A percentile compares a stretch with the other conserved stretches of the same genome.
These are phyloP conservation scores for Agaricus sinodeliciosus DNA, from an alignment of 768 basidiomycete genomes.

Conservation along the genomic window DNA sequence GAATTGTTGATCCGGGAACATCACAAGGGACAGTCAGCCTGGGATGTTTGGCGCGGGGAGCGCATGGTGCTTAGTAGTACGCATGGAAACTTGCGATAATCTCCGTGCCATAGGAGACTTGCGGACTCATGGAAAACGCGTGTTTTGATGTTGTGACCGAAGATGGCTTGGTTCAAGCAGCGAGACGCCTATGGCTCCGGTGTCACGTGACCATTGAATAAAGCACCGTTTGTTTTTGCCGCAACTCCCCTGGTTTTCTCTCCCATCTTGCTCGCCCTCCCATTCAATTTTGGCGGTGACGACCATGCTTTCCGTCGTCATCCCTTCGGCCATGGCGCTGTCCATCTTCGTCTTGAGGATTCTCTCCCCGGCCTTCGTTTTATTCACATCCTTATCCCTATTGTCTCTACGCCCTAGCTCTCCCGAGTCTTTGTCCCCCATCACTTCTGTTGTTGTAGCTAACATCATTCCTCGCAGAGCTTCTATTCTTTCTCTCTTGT, in stretches of 20 bases:
- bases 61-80: too few species aligned
- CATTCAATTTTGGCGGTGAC: constrained; percentile 14
- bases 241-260: constrained; percentile 8
- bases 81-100: too few species aligned
- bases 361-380: constrained; percentile 60
- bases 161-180: background rate
- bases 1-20: too few species aligned
- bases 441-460: constrained; percentile 73
- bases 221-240: constrained; percentile 3
- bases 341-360: constrained; percentile 55
- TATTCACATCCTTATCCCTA: constrained; percentile 57
- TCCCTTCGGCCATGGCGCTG: constrained; percentile 12
- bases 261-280: constrained; percentile 3
- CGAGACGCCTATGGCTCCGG: background rate
- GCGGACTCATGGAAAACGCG: constrained; percentile 1
- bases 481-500: constrained; percentile 65
- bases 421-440: constrained; percentile 52
- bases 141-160: constrained; percentile 4
- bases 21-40: too few species aligned
- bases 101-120: background rate
- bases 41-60: too few species aligned
- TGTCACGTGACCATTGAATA: constrained; percentile 8
- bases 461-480: constrained; percentile 68
- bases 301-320: constrained; percentile 20
- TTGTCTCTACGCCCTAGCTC: constrained; percentile 39